phyloP scores from a whole-genome alignment of 805 yeast genomes.

The Lachancea dasiensis region DNA sequence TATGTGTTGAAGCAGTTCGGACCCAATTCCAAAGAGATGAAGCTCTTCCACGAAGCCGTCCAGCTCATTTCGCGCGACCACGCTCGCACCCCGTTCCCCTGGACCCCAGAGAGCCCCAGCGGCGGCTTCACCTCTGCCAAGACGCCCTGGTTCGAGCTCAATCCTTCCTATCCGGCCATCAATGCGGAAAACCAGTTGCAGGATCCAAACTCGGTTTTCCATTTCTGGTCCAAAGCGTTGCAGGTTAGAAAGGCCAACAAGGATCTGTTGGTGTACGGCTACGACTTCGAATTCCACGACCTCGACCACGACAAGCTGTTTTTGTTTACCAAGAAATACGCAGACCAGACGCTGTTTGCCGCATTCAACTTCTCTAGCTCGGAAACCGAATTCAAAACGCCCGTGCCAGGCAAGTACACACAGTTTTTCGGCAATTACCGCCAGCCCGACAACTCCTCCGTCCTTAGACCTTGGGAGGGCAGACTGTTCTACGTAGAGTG shows the following conservation, averaged over 20 bases:
- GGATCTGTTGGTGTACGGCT: constrained; percentile 43
- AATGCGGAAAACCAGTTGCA: constrained; percentile 42
- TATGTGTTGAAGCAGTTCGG: constrained; percentile 27
- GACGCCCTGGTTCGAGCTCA: constrained; percentile 50
- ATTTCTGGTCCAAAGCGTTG: constrained; percentile 42
- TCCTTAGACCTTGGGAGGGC: constrained; percentile 40
- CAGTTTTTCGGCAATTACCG: constrained; percentile 31
- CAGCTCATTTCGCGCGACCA: constrained; percentile 45
- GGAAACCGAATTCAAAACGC: constrained; percentile 28
- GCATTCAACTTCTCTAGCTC: constrained; percentile 40
- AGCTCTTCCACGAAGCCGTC: constrained; percentile 32
- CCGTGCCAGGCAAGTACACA: constrained; percentile 29
- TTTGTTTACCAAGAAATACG: constrained; percentile 36
- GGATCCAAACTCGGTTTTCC: constrained; percentile 42
- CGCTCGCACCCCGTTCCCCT: constrained; percentile 52
- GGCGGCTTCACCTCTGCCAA: constrained; percentile 42
- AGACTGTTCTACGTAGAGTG: constrained; percentile 33
- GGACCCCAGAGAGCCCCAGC: constrained; percentile 38
- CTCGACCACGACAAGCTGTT: constrained; percentile 38
- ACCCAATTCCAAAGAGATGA: constrained; percentile 25
- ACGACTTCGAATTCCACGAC: constrained; percentile 38
- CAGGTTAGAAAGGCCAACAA: constrained; percentile 39
- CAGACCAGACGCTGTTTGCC: constrained; percentile 32
- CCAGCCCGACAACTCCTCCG: constrained; percentile 13
- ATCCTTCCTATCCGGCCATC: constrained; percentile 42